A percentile compares a stretch with the other conserved stretches of the same genome.
Conservation (phyloP, 345 rosid genomes). For the Pistacia atlantica region DNA sequence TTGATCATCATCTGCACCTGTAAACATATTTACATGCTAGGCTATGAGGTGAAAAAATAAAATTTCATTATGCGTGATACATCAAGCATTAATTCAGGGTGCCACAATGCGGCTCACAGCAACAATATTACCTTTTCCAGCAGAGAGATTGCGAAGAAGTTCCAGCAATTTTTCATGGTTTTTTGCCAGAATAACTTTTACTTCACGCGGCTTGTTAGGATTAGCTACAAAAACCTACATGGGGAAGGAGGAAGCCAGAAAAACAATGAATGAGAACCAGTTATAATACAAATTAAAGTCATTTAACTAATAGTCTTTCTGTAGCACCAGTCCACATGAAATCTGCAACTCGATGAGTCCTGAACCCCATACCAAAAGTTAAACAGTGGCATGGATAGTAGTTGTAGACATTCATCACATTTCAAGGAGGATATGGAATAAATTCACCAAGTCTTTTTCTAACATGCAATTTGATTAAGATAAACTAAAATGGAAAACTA, state of each 20-base stretch:
- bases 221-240: constrained; percentile 92
- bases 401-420: too few species aligned
- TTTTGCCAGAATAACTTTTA: constrained; percentile 82
- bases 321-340: background rate
- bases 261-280: constrained; percentile 3
- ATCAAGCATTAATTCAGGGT: too few species aligned
- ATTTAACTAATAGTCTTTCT: background rate
- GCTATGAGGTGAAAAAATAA: too few species aligned
- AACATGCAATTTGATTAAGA: background rate
- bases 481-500: background rate
- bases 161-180: constrained; percentile 75
- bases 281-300: background rate
- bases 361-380: background rate
- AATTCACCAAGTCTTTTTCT: background rate
- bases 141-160: constrained; percentile 66
- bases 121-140: constrained; percentile 67
- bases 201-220: constrained; percentile 90
- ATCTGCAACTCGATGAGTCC: background rate
- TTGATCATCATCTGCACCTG: constrained; percentile 88
- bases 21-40: background rate
- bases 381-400: too few species aligned
- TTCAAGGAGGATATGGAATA: background rate
- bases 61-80: too few species aligned
- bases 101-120: background rate
- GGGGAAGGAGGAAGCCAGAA: background rate